phyloP scores from a whole-genome alignment of 192 early-diverging fungal genomes.

The Coemansia sp. region DNA sequence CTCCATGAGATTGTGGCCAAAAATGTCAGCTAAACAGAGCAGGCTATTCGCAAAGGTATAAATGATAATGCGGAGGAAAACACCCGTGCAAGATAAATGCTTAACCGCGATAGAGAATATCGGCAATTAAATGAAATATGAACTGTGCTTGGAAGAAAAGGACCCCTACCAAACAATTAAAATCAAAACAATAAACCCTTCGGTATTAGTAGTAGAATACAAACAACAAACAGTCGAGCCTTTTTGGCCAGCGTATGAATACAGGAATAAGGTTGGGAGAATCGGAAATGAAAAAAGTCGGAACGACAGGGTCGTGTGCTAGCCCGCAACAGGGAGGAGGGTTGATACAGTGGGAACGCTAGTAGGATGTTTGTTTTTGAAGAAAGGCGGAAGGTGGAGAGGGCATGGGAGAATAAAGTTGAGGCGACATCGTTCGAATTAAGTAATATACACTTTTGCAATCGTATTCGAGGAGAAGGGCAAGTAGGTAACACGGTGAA shows the following conservation, averaged over 20 bases:
- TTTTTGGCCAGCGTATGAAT: background rate
- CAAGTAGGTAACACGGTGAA: background rate
- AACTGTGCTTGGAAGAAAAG: background rate
- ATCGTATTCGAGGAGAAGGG: background rate
- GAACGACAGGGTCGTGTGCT: background rate
- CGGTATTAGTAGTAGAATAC: background rate
- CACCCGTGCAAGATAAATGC: background rate
- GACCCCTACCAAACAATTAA: background rate
- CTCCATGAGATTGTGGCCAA: slow-evolving; percentile 27
- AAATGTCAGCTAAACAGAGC: background rate
- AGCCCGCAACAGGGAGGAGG: background rate
- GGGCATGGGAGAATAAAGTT: background rate
- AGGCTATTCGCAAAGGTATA: background rate
- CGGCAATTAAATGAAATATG: background rate
- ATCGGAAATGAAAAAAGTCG: background rate
- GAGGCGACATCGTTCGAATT: background rate
- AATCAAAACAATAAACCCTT: background rate
- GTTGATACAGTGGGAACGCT: background rate
- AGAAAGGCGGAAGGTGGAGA: background rate
- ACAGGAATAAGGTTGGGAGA: background rate
- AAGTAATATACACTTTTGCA: slow-evolving; percentile 2
- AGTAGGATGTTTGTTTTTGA: background rate
- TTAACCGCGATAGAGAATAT: background rate
- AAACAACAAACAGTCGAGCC: background rate
- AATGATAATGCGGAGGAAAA: background rate